Evolutionary conservation across 768 basidiomycete genomes (phyloP).

Genomic region (Lanmaoa pseudosensibilis): DNA sequence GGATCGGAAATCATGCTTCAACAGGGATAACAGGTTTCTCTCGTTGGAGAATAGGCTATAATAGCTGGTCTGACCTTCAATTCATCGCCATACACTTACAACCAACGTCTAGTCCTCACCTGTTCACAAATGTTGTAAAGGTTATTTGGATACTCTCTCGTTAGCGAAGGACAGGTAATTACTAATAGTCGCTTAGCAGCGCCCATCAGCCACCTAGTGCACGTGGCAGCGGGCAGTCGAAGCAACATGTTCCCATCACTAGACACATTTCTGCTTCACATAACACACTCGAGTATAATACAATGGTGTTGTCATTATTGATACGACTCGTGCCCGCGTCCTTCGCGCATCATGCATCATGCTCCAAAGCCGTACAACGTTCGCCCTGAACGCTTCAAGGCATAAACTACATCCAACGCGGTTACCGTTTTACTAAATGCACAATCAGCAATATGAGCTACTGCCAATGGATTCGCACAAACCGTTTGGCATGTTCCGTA

Average conservation of each 20-base stretch:
- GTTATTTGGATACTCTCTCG: neutral
- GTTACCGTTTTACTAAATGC: slow-evolving; percentile 66
- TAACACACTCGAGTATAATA: slow-evolving; percentile 7
- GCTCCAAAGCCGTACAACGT: slow-evolving; percentile 83
- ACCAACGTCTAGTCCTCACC: neutral
- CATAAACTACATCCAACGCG: slow-evolving; percentile 82
- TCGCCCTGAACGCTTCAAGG: slow-evolving; percentile 68
- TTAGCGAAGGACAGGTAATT: neutral
- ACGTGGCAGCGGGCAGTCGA: neutral
- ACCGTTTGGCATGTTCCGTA: slow-evolving; percentile 87
- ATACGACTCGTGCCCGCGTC: neutral
- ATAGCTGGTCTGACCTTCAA: neutral
- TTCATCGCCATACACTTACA: neutral
- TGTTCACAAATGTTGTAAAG: neutral
- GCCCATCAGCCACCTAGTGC: neutral
- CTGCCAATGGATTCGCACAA: neutral
- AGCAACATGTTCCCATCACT: neutral
- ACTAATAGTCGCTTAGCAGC: neutral
- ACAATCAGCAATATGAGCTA: slow-evolving; percentile 1
- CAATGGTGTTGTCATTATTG: slow-evolving; percentile 2
- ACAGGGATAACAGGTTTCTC: neutral
- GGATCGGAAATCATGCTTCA: slow-evolving; percentile 22
- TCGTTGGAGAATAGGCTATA: neutral
- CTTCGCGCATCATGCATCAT: slow-evolving; percentile 54
- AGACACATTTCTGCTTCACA: neutral